Evolutionary conservation across 2,329 filamentous ascomycete species (phyloP), one percentile per base, ranked within the genome.

Genomic region (Aspergillus transmontanensis): DNA sequence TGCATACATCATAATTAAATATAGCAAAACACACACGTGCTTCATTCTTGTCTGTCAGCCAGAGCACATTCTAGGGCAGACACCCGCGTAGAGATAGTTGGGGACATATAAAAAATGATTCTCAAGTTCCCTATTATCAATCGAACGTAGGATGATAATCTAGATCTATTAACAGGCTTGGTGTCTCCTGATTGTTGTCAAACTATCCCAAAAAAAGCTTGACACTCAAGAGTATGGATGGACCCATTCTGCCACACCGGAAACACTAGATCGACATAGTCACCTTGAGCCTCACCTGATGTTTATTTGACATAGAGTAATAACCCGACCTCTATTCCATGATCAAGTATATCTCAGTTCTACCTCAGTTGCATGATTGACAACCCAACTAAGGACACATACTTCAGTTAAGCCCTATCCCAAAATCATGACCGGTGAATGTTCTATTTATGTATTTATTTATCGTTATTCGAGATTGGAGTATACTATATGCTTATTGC

Each of bases 251-350:
- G 12, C n/a, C 21, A 39, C 51, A 55, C 51, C 51, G 32, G 32
- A n/a, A n/a, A 19, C 32, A 55, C 51, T 55, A 55, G n/a, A 55
- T 16, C 34, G 32, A 55, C 30, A 54, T 36, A 54, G 51, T 54
- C n/a, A n/a, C 51, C 51, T 54, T 54, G 51, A 55, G 32, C 32
- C 34, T 55, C 51, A 55, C 48, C 14, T 51, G 48, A 51, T 51
- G 45, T 34, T 32, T 51, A n/a, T 48, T 26, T 53, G 32, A 14
- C 2, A 23, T 39, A 23, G 21, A 55, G 51, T 39, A 26, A 26
- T 14, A n/a, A 12, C 51, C 26, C 32, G 19, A 41, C n/a, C 5
- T 32, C 21, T 26, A 23, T 26, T 39, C 32, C 51, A 41, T 55
- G 51, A 55, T 39, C 32, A 12, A 55, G 7, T n/a, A 11, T 51